Conservation (phyloP, 371 early-diverging fungal species). For the Umbelopsis sp. region DNA sequence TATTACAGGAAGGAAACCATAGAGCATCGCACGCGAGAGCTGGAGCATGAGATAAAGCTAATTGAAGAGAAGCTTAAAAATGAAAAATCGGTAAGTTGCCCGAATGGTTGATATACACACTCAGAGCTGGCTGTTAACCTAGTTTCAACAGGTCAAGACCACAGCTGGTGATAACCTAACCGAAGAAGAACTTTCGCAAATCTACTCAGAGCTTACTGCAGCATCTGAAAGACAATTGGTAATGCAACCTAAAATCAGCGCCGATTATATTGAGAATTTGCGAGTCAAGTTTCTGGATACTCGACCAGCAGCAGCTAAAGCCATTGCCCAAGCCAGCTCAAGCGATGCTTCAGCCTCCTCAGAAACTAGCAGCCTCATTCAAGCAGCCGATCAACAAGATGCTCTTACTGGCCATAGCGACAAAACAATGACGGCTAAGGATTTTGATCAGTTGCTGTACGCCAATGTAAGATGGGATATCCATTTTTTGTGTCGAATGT, state of each 20-base stretch:
- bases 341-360: not conserved
- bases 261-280: constrained; percentile 52
- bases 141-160: not conserved
- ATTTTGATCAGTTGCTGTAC: constrained; percentile 73
- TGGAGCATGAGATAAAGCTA: not conserved
- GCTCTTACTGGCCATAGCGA: not conserved
- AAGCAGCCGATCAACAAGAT: not conserved
- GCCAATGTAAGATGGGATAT: constrained; percentile 52
- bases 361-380: not conserved
- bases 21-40: not conserved
- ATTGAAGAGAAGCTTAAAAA: constrained; percentile 2
- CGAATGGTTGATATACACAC: too few species aligned
- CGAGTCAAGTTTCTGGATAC: constrained; percentile 49
- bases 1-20: not conserved
- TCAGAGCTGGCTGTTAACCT: not conserved
- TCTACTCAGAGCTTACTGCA: constrained; percentile 3
- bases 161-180: not conserved
- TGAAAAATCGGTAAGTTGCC: not conserved
- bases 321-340: not conserved
- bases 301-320: constrained; percentile 19
- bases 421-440: constrained; percentile 25
- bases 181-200: constrained; percentile 1
- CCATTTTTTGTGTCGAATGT: not conserved
- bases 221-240: constrained; percentile 17
- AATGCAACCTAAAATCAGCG: constrained; percentile 42